A percentile compares a stretch with the other conserved stretches of the same genome.
Conservation (phyloP, 441 rosid species). For the Hura crepitans region DNA sequence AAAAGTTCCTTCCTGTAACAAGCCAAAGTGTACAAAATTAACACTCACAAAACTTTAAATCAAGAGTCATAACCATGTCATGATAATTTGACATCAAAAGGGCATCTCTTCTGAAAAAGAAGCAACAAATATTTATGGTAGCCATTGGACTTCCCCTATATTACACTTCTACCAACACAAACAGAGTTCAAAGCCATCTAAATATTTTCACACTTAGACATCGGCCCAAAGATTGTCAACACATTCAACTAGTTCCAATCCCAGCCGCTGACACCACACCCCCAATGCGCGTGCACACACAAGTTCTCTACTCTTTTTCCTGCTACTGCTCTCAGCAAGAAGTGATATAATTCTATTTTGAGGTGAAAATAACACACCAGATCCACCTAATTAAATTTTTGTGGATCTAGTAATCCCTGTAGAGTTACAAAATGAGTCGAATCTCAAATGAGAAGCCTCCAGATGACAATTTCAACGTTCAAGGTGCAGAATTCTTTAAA, state of each 20-base stretch:
- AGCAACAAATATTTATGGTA: not conserved
- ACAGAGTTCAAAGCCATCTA: not conserved
- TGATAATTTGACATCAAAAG: not conserved
- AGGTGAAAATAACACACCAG: not conserved
- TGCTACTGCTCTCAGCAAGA: not conserved
- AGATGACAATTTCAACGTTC: not conserved
- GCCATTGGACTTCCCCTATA: not conserved
- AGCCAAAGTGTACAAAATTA: not conserved
- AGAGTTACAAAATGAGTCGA: not conserved
- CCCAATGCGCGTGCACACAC: not conserved
- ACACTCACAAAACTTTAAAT: not conserved
- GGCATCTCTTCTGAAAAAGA: not conserved
- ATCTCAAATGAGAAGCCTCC: not conserved
- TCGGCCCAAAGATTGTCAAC: not conserved
- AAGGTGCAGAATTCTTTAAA: not conserved
- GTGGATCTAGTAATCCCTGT: not conserved
- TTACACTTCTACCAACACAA: not conserved
- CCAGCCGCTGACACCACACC: not conserved
- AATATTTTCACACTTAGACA: not conserved
- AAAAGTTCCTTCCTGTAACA: not conserved
- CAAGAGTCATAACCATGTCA: not conserved
- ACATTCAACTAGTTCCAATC: not conserved
- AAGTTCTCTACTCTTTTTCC: not conserved
- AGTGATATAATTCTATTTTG: not conserved
- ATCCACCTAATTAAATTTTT: not conserved